A percentile compares a stretch with the other conserved stretches of the same genome.
Evolutionary conservation across 768 basidiomycete species (phyloP).

Genomic region (Mycena latifolia): DNA sequence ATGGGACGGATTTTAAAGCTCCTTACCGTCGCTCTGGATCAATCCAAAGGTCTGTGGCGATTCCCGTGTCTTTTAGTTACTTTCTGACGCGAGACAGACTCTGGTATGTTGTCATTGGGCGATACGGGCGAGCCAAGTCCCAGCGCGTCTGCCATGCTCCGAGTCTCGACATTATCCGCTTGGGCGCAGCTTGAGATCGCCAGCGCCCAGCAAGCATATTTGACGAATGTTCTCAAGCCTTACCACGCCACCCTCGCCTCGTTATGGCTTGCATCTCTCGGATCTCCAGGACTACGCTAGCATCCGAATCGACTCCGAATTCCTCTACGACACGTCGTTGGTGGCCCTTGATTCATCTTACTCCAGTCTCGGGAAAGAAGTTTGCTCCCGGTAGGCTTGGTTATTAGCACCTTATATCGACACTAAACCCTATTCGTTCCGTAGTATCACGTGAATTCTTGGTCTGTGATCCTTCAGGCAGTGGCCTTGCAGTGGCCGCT

Average conservation of each 20-base stretch:
- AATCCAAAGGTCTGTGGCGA: slow-evolving; percentile 78
- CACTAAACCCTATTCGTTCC: too few species aligned
- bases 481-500: slow-evolving; percentile 87
- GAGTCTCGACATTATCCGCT: slow-evolving; percentile 92
- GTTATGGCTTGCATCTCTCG: slow-evolving; percentile 92
- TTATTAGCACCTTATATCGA: too few species aligned
- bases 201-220: slow-evolving; percentile 77
- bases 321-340: slow-evolving; percentile 79
- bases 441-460: slow-evolving; percentile 90
- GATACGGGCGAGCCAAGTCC: slow-evolving; percentile 90
- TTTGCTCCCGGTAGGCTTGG: slow-evolving; percentile 92
- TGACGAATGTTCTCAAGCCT: slow-evolving; percentile 85
- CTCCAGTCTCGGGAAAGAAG: slow-evolving; percentile 90
- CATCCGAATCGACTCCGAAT: slow-evolving; percentile 90
- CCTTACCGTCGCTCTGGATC: slow-evolving; percentile 88
- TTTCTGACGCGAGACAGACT: slow-evolving; percentile 60
- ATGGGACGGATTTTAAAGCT: slow-evolving; percentile 97
- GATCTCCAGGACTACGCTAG: slow-evolving; percentile 93
- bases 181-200: slow-evolving; percentile 96
- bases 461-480: slow-evolving; percentile 85
- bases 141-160: slow-evolving; percentile 95
- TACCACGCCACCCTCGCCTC: slow-evolving; percentile 80
- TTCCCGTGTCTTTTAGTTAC: slow-evolving; percentile 18
- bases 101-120: slow-evolving; percentile 87
- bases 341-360: slow-evolving; percentile 86